Conservation (phyloP, 352 stramenopile species). For the Pelagophyceae sp. region DNA sequence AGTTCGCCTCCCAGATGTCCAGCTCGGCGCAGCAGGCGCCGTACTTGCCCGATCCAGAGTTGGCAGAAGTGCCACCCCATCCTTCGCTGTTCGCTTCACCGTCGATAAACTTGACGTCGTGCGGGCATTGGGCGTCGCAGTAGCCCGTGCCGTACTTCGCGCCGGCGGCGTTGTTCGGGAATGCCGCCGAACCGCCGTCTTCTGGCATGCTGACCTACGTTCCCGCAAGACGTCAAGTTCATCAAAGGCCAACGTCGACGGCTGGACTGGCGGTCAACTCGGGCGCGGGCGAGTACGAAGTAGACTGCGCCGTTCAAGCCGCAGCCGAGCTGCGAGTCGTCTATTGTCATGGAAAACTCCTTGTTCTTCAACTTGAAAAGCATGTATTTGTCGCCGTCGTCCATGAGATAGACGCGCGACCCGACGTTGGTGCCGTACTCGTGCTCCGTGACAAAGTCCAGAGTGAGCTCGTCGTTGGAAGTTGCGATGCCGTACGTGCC, state of each 20-base stretch:
- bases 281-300: too few relatives aligned
- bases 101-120: slow-evolving; percentile 66
- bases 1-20: slow-evolving; percentile 60
- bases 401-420: slow-evolving; percentile 54
- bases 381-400: slow-evolving; percentile 51
- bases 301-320: slow-evolving; percentile 61
- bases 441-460: slow-evolving; percentile 52
- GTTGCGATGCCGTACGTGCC: slow-evolving; percentile 56
- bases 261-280: too few relatives aligned
- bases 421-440: slow-evolving; percentile 53
- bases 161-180: slow-evolving; percentile 54
- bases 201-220: too few relatives aligned
- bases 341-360: slow-evolving; percentile 58
- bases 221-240: too few relatives aligned
- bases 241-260: too few relatives aligned
- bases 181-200: too few relatives aligned
- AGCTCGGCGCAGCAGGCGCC: slow-evolving; percentile 58
- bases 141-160: slow-evolving; percentile 58
- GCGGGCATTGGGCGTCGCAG: slow-evolving; percentile 58
- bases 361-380: slow-evolving; percentile 59
- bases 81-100: slow-evolving; percentile 55
- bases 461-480: slow-evolving; percentile 40
- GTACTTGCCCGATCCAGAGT: slow-evolving; percentile 43
- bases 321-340: slow-evolving; percentile 56
- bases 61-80: slow-evolving; percentile 49